phyloP scores from a whole-genome alignment of 805 yeast genomes.

The Kodamaea neixiangensis region DNA sequence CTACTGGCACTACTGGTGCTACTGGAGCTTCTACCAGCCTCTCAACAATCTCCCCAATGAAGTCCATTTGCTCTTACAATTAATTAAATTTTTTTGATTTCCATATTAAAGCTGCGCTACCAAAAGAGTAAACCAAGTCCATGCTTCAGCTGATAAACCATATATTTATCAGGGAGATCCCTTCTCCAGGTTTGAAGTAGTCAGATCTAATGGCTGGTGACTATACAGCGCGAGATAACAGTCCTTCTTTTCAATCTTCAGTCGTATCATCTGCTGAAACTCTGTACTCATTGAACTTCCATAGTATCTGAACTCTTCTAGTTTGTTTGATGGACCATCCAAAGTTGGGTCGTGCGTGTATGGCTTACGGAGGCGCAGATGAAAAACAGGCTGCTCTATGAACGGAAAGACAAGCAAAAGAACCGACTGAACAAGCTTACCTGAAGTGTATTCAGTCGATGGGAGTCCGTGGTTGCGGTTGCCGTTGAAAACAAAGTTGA shows the following conservation, averaged over 20 bases:
- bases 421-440: slow-evolving; percentile 17
- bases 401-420: slow-evolving; percentile 23
- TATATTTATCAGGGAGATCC: background rate
- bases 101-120: slow-evolving; percentile 3
- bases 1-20: slow-evolving; percentile 28
- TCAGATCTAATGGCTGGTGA: background rate
- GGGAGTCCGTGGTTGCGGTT: slow-evolving; percentile 22
- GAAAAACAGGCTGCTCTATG: slow-evolving; percentile 20
- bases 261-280: slow-evolving; percentile 10
- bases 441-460: slow-evolving; percentile 10
- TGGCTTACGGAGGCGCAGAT: slow-evolving; percentile 1
- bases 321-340: background rate
- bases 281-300: slow-evolving; percentile 10
- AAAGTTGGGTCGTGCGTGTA: background rate
- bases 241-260: slow-evolving; percentile 12
- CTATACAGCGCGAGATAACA: slow-evolving; percentile 13
- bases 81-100: background rate
- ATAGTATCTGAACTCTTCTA: slow-evolving; percentile 8
- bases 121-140: background rate
- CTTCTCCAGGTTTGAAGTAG: background rate
- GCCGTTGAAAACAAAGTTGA: slow-evolving; percentile 32
- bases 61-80: slow-evolving; percentile 48
- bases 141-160: background rate
- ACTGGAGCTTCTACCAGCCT: slow-evolving; percentile 45
- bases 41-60: slow-evolving; percentile 74